Percentiles rank a stretch among this genome's conserved stretches.
Evolutionary conservation across 345 rosid genomes (phyloP).

Genomic region (Citrus sinensis): DVS_A1.0 CM039167.1:14923501-14924000

Average conservation of each 20-base stretch:
- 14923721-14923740: slow-evolving; percentile 31
- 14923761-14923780: not conserved
- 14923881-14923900: too few species aligned
- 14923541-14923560: slow-evolving; percentile 35
- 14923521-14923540: slow-evolving; percentile 59
- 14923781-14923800: not conserved
- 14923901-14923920: not conserved
- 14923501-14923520: slow-evolving; percentile 51
- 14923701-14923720: slow-evolving; percentile 28
- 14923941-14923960: slow-evolving; percentile 30
- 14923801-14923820: not conserved
- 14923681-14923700: slow-evolving; percentile 29
- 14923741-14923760: slow-evolving; percentile 33
- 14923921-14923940: not conserved
- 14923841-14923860: too few species aligned
- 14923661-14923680: not conserved
- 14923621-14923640: not conserved
- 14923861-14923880: too few species aligned
- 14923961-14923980: slow-evolving; percentile 71
- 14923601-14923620: too few species aligned
- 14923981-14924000: slow-evolving; percentile 81
- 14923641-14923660: not conserved
- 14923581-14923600: slow-evolving; percentile 25
- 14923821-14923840: not conserved
- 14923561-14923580: slow-evolving; percentile 28